These are phyloP conservation scores for Colletotrichum filicis DNA, from an alignment of 2,329 filamentous ascomycete genomes.

Conservation along the genomic window DNA sequence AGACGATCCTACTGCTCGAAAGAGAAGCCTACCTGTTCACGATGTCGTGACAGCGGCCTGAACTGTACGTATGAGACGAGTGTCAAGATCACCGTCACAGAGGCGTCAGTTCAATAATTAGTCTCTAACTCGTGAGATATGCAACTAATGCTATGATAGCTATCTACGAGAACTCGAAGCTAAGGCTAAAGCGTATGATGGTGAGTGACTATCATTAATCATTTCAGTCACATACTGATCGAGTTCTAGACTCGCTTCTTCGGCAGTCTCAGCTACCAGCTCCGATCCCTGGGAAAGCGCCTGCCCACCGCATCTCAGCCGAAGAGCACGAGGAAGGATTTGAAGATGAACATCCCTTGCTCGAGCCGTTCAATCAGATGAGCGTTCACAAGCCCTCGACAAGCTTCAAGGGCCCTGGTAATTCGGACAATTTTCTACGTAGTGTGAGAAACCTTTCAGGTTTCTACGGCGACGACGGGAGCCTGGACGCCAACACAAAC, in stretches of 20 bases:
- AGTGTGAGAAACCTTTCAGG: conserved; percentile 48
- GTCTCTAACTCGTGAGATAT: neutral
- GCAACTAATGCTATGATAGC: neutral
- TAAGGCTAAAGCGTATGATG: conserved; percentile 29
- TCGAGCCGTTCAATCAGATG: conserved; percentile 49
- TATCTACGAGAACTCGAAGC: conserved; percentile 25
- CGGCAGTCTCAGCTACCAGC: neutral
- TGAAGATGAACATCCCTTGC: conserved; percentile 45
- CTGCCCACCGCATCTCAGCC: conserved; percentile 5
- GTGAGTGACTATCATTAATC: neutral
- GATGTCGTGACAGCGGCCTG: conserved; percentile 45
- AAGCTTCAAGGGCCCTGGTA: conserved; percentile 49
- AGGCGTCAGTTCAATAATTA: conserved; percentile 39
- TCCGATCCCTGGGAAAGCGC: neutral
- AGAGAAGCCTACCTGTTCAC: conserved; percentile 47
- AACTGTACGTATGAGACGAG: conserved; percentile 48
- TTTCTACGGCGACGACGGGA: conserved; percentile 45
- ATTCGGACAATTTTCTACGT: conserved; percentile 51
- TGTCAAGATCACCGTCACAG: conserved; percentile 46
- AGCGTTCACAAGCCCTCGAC: conserved; percentile 45
- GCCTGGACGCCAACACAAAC: conserved; percentile 44
- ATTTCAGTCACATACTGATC: neutral
- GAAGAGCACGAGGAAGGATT: conserved; percentile 44
- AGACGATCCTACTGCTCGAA: conserved; percentile 50
- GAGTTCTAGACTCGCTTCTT: neutral